Percentiles rank a stretch among this genome's conserved stretches.
phyloP scores from a whole-genome alignment of 148 eudicot genomes.

The Vaccinium corymbosum region DNA sequence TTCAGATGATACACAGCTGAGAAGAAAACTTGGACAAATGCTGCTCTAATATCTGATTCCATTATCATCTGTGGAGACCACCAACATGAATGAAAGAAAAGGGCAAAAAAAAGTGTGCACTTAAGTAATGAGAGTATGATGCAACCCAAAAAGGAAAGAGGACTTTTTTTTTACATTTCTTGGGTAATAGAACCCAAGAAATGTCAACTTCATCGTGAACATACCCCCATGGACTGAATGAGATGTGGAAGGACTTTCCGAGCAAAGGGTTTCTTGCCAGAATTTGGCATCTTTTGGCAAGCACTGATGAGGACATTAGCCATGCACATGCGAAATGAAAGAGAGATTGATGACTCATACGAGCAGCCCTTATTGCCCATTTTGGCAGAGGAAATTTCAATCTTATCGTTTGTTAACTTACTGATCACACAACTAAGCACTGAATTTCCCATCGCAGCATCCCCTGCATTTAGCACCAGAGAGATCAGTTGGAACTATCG shows the following conservation, averaged over 20 bases:
- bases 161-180: too few relatives aligned
- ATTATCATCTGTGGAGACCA: slow-evolving; percentile 29
- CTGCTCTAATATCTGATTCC: slow-evolving; percentile 56
- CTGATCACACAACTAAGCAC: slow-evolving; percentile 50
- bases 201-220: neutral
- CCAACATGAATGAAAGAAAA: neutral
- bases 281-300: slow-evolving; percentile 63
- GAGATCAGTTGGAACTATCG: slow-evolving; percentile 13
- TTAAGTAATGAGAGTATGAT: neutral
- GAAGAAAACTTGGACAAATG: slow-evolving; percentile 67
- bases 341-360: slow-evolving; percentile 20
- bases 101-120: neutral
- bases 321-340: slow-evolving; percentile 73
- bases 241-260: slow-evolving; percentile 46
- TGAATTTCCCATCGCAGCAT: slow-evolving; percentile 25
- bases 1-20: slow-evolving; percentile 65
- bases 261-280: slow-evolving; percentile 56
- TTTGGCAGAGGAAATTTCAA: slow-evolving; percentile 14
- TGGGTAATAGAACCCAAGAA: neutral
- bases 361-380: slow-evolving; percentile 14
- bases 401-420: slow-evolving; percentile 29
- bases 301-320: slow-evolving; percentile 85
- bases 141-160: neutral
- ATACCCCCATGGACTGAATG: slow-evolving; percentile 38
- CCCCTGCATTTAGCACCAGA: slow-evolving; percentile 29